Base-by-base conservation (phyloP, 352 stramenopile genomes). In the Thalassiosira pacifica region DNA sequence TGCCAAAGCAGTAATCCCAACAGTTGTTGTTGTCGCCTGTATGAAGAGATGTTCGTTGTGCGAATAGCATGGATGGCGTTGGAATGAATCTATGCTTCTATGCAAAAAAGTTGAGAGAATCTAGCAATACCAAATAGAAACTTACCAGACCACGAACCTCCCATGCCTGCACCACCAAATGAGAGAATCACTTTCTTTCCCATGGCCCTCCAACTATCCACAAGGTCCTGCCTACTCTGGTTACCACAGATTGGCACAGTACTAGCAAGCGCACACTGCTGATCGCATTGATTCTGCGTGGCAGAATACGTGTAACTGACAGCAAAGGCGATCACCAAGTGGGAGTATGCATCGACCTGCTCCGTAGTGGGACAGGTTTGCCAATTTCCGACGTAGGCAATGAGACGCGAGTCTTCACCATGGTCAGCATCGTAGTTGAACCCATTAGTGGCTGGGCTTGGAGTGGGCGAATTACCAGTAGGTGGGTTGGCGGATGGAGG, bases 1-100 rank as follows among this genome's bases (percentile, higher is more conserved):
- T 87, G 29, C 88, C 90, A 68, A 89, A 94, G 42, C 88, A 94
- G 52, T 94, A 90, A n/a, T 94, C 88, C 88, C 90, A 94, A 32
- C 90, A 93, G 70, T 94, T 89, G 55, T 92, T 91, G 13, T 81
- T 24, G 57, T 90, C 81, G 32, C 84, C 77, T 77, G 34, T 73
- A 59, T 59, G n/a, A 42, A n/a, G n/a, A n/a, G n/a, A n/a, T n/a
- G n/a, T n/a, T n/a, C n/a, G n/a, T 42, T 42, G 34, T 42, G 34
- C 19, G 34, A 61, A 74, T 10, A 74, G 40, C 29, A 59, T 45
- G 24, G 11, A 57, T 57, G 34, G 55, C 32, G 22, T 32, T 63
- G 63, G 66, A 64, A 76, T 27, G 27, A 34, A 61, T 45, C 27
- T 48, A 27, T 52, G 32, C 64, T 59, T 57, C 13, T 11, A 63